A percentile compares a stretch with the other conserved stretches of the same genome.
Conservation (phyloP, 192 early-diverging fungal species). For the Polychytrium aggregatum region DNA sequence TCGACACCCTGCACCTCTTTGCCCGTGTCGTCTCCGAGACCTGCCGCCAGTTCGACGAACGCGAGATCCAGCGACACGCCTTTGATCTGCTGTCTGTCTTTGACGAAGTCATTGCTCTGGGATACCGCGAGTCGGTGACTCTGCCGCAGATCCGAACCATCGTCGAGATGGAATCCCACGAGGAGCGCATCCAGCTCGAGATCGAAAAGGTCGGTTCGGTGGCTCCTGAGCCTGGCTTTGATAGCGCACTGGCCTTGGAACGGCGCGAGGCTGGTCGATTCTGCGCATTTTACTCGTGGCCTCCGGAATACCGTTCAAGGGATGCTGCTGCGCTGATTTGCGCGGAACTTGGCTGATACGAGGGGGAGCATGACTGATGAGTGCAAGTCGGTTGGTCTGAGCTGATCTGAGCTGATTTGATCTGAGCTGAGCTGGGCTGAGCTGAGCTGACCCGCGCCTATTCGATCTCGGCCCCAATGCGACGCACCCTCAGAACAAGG, state of each 20-base stretch:
- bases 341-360: too few relatives aligned
- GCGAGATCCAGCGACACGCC: slow-evolving; percentile 71
- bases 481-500: too few relatives aligned
- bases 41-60: slow-evolving; percentile 75
- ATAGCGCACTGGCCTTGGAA: too few relatives aligned
- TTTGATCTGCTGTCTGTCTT: slow-evolving; percentile 88
- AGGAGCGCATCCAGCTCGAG: slow-evolving; percentile 94
- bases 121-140: slow-evolving; percentile 83
- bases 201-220: slow-evolving; percentile 58
- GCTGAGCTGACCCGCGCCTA: too few relatives aligned
- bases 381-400: too few relatives aligned
- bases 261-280: too few relatives aligned
- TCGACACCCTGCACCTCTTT: slow-evolving; percentile 89
- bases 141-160: slow-evolving; percentile 86
- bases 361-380: too few relatives aligned
- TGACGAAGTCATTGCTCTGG: slow-evolving; percentile 87
- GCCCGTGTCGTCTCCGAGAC: slow-evolving; percentile 83
- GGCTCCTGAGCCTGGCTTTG: background rate
- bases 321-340: background rate
- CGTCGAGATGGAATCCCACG: slow-evolving; percentile 95
- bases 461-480: too few relatives aligned
- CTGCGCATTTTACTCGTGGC: too few relatives aligned
- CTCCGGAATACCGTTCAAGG: too few relatives aligned
- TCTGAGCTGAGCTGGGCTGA: too few relatives aligned
- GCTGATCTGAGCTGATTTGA: too few relatives aligned